phyloP scores from a whole-genome alignment of 2,329 filamentous ascomycete species.

The Cordyceps javanica region DNA sequence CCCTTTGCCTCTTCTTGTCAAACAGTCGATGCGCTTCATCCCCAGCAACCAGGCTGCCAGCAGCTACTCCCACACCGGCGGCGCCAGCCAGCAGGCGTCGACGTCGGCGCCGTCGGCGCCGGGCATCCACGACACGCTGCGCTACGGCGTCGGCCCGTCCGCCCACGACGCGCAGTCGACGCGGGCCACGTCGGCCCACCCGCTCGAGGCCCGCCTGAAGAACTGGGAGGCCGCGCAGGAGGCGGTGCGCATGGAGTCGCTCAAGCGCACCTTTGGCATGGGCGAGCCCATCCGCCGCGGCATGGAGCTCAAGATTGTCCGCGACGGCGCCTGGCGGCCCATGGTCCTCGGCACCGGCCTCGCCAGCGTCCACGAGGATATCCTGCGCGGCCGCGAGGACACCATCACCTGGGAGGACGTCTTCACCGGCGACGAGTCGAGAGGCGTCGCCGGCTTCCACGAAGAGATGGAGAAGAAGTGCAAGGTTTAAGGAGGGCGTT shows the following conservation, averaged over 20 bases:
- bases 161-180: conserved; percentile 37
- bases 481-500: conserved; percentile 49
- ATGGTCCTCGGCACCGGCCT: conserved; percentile 55
- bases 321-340: conserved; percentile 74
- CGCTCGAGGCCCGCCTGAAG: conserved; percentile 82
- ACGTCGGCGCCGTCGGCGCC: conserved; percentile 82
- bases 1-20: conserved; percentile 11
- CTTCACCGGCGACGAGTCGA: conserved; percentile 71
- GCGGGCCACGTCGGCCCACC: conserved; percentile 57
- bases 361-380: conserved; percentile 78
- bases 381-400: conserved; percentile 71
- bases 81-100: conserved; percentile 30
- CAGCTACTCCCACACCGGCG: conserved; percentile 55
- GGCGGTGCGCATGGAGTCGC: conserved; percentile 75
- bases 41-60: conserved; percentile 62
- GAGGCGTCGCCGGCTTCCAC: conserved; percentile 67
- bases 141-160: conserved; percentile 69
- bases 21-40: conserved; percentile 84
- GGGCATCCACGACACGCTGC: conserved; percentile 88
- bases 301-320: conserved; percentile 91
- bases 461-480: conserved; percentile 92
- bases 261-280: conserved; percentile 83
- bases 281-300: conserved; percentile 85
- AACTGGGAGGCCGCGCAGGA: conserved; percentile 91
- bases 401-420: conserved; percentile 91